These are phyloP conservation scores for Aspergillus vadensis DNA, from an alignment of 2,329 filamentous ascomycete species.

Conservation along the genomic window DNA sequence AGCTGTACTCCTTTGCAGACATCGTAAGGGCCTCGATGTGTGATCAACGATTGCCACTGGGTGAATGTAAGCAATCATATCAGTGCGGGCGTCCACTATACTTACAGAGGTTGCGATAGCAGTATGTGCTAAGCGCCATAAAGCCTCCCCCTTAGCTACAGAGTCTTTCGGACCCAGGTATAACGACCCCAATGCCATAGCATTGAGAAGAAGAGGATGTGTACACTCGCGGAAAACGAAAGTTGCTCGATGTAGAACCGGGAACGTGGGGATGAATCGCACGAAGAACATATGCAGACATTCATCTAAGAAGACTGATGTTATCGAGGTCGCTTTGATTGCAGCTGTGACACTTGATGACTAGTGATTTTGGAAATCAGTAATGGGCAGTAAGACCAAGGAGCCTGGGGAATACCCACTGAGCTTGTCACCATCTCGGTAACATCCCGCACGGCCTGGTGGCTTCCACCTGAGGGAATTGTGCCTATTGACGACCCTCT, in stretches of 20 bases:
- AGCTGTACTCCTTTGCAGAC: constrained; percentile 48
- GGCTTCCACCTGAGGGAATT: constrained; percentile 46
- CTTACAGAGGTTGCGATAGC: constrained; percentile 47
- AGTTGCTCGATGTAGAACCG: constrained; percentile 48
- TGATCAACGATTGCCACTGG: constrained; percentile 49
- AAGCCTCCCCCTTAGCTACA: constrained; percentile 47
- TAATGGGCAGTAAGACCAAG: neutral
- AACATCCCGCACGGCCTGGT: constrained; percentile 49
- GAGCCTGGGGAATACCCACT: constrained; percentile 30
- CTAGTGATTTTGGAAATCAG: constrained; percentile 19
- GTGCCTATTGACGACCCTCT: constrained; percentile 38
- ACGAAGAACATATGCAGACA: constrained; percentile 53
- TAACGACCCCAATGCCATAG: constrained; percentile 50
- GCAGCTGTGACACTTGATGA: constrained; percentile 50
- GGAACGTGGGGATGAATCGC: constrained; percentile 50
- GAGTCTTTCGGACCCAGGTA: constrained; percentile 49
- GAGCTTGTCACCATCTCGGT: constrained; percentile 48
- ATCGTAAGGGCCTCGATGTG: constrained; percentile 47
- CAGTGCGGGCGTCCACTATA: neutral
- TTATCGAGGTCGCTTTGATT: constrained; percentile 47
- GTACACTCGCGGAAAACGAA: constrained; percentile 50
- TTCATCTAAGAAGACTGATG: constrained; percentile 50
- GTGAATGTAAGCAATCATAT: constrained; percentile 4
- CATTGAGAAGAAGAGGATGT: constrained; percentile 47
- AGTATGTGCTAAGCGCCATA: constrained; percentile 50